Percentiles rank a stretch among this genome's conserved stretches.
These are phyloP conservation scores for Microbotryum silenes-acaulis DNA, from an alignment of 1,284 basidiomycete genomes.

Conservation along the genomic window DNA sequence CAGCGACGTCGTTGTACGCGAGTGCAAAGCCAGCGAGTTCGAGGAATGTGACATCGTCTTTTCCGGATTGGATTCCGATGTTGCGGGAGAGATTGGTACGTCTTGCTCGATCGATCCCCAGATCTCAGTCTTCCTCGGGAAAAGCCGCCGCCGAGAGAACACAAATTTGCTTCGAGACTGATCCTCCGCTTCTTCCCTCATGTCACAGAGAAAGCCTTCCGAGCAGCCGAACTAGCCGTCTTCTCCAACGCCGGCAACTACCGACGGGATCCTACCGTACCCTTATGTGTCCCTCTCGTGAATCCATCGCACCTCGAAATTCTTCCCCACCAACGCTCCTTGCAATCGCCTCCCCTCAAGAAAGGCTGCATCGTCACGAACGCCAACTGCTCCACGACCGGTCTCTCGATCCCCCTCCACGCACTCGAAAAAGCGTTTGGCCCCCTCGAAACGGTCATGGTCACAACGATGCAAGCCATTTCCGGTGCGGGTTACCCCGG, in stretches of 20 bases:
- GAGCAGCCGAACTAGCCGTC: constrained; percentile 78
- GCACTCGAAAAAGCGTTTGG: constrained; percentile 91
- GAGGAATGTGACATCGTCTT: constrained; percentile 80
- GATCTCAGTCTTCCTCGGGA: not conserved
- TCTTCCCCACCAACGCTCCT: constrained; percentile 68
- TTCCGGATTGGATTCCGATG: constrained; percentile 88
- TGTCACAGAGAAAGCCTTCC: constrained; percentile 69
- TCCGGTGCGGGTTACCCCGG: constrained; percentile 96
- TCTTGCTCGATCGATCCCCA: constrained; percentile 17
- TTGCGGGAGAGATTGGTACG: constrained; percentile 88
- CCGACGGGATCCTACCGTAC: constrained; percentile 86
- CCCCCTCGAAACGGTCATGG: constrained; percentile 78
- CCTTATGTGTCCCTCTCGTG: constrained; percentile 93
- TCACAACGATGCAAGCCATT: constrained; percentile 96
- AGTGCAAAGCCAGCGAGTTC: constrained; percentile 74
- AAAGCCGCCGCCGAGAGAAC: not conserved
- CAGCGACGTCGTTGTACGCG: constrained; percentile 62
- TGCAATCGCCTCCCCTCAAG: constrained; percentile 57
- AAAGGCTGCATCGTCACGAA: constrained; percentile 97
- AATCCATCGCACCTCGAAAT: constrained; percentile 83
- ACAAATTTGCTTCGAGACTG: not conserved
- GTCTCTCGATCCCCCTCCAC: constrained; percentile 80
- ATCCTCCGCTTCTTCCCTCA: not conserved
- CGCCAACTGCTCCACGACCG: constrained; percentile 97
- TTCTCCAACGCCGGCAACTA: constrained; percentile 99